These are phyloP conservation scores for Capsicum pubescens DNA, from an alignment of 257 asterid genomes.

Conservation along the genomic window DNA sequence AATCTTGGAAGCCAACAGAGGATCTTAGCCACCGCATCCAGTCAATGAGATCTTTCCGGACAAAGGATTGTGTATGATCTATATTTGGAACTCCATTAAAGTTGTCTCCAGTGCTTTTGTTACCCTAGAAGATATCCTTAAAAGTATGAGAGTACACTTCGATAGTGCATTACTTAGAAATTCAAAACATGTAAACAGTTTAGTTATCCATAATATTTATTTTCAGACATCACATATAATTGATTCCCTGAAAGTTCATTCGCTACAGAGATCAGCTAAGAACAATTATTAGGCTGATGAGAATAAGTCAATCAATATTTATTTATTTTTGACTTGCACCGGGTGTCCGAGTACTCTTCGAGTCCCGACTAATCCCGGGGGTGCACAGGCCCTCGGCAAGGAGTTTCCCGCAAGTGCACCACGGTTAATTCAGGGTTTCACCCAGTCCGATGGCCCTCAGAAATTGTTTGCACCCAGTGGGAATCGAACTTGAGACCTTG, in stretches of 20 bases:
- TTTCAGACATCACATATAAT: background rate
- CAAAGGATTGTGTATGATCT: slow-evolving; percentile 84
- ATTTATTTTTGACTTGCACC: too few species aligned
- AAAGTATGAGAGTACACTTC: background rate
- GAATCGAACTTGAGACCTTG: too few species aligned
- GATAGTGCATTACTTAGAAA: background rate
- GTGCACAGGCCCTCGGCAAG: too few species aligned
- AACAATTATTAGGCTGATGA: background rate
- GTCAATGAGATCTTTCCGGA: slow-evolving; percentile 71
- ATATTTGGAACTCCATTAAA: slow-evolving; percentile 89
- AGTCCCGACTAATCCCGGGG: too few species aligned
- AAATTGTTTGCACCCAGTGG: too few species aligned
- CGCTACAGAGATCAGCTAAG: background rate
- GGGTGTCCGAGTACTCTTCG: too few species aligned
- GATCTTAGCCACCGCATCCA: slow-evolving; percentile 88
- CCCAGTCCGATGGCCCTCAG: too few species aligned
- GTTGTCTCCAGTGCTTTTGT: slow-evolving; percentile 88
- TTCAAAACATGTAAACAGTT: background rate
- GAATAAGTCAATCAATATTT: background rate
- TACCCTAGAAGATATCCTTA: slow-evolving; percentile 64
- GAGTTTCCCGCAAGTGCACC: too few species aligned
- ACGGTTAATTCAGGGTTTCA: too few species aligned
- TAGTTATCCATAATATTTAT: background rate
- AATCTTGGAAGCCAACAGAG: slow-evolving; percentile 87
- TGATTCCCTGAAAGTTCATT: background rate